Evolutionary conservation across 2,329 filamentous ascomycete genomes (phyloP).

Genomic region (Aspergillus fischeri): DNA sequence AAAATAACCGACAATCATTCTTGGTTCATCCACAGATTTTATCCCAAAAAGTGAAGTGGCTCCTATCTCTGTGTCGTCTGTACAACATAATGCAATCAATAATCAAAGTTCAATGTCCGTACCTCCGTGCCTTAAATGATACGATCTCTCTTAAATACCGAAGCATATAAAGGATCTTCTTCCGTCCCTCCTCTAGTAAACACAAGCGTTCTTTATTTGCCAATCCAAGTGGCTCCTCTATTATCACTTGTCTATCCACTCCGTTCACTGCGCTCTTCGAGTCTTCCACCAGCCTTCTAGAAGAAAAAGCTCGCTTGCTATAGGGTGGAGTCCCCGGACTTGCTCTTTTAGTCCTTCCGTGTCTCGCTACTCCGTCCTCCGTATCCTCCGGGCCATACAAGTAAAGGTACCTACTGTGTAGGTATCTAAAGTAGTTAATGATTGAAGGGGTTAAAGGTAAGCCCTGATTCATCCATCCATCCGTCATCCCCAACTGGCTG

Average conservation of each 20-base stretch:
- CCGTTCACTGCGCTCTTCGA: background rate
- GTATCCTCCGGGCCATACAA: too few species aligned
- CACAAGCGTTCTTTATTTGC: background rate
- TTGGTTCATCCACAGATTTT: background rate
- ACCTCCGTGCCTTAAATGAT: background rate
- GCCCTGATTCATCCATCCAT: background rate
- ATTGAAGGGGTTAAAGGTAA: background rate
- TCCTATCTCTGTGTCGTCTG: background rate
- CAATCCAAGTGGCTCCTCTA: too few species aligned
- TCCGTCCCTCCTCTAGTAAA: background rate
- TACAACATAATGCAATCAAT: background rate
- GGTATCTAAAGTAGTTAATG: background rate
- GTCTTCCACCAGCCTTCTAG: background rate
- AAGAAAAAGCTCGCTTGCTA: background rate
- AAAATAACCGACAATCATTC: background rate
- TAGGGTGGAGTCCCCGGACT: slow-evolving; percentile 12
- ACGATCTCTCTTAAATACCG: background rate
- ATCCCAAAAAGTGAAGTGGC: background rate
- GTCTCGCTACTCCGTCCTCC: background rate
- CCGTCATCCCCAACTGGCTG: background rate
- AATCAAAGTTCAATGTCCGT: background rate
- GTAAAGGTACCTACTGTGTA: background rate
- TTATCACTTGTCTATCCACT: too few species aligned
- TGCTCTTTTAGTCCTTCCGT: slow-evolving; percentile 18
- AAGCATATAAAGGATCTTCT: background rate